Conservation (phyloP, 768 basidiomycete species). For the Tephrocybe sp. region DNA sequence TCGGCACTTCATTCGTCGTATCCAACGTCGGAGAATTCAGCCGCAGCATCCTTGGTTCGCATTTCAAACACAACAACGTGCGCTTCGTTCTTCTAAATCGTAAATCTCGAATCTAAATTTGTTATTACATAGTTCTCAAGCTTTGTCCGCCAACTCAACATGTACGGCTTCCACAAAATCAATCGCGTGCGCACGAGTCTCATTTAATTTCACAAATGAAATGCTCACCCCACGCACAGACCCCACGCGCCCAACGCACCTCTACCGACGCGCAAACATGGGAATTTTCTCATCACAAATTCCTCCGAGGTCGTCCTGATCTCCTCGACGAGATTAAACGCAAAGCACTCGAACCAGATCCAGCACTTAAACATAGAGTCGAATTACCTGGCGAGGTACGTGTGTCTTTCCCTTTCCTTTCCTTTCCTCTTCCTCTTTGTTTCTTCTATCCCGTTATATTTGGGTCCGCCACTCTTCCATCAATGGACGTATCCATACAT, state of each 20-base stretch:
- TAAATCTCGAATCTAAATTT: not conserved
- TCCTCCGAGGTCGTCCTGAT: constrained; percentile 76
- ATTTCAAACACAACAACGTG: constrained; percentile 91
- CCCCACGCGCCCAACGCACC: constrained; percentile 79
- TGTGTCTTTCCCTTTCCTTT: constrained; percentile 2
- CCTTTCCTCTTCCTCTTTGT: not conserved
- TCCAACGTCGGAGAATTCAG: constrained; percentile 86
- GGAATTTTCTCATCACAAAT: constrained; percentile 89
- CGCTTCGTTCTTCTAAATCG: constrained; percentile 19
- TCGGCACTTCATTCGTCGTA: constrained; percentile 82
- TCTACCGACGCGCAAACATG: constrained; percentile 80
- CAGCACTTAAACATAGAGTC: constrained; percentile 64
- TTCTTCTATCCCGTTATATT: too few relatives aligned
- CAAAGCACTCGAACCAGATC: constrained; percentile 81
- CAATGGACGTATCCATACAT: too few relatives aligned
- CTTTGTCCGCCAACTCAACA: constrained; percentile 93
- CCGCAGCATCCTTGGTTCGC: constrained; percentile 76
- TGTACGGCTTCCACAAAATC: constrained; percentile 96
- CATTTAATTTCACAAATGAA: not conserved
- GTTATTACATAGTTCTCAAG: constrained; percentile 94
- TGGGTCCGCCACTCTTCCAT: too few relatives aligned
- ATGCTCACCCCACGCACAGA: constrained; percentile 35
- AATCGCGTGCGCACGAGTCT: constrained; percentile 57
- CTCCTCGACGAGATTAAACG: constrained; percentile 84
- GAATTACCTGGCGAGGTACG: constrained; percentile 80